A percentile compares a stretch with the other conserved stretches of the same genome.
Evolutionary conservation across 768 basidiomycete species (phyloP).

Genomic region (Rickenella mellea): DNA sequence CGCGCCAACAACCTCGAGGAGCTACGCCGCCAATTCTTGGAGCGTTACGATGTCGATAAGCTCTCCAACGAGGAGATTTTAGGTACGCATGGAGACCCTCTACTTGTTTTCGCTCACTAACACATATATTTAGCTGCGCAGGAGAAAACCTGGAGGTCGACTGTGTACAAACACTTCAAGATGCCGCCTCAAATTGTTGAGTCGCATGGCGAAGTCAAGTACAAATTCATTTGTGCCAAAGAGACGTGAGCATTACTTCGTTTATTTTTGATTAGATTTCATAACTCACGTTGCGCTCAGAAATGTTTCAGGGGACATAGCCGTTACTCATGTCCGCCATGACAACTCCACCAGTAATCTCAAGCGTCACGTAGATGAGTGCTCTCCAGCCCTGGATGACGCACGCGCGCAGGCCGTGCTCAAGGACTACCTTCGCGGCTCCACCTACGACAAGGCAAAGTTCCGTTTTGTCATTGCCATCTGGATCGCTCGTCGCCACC

Average conservation of each 20-base stretch:
- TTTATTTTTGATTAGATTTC: neutral
- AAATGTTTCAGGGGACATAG: neutral
- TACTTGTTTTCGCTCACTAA: too few relatives aligned
- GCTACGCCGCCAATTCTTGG: too few relatives aligned
- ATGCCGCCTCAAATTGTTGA: neutral
- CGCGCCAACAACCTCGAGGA: too few relatives aligned
- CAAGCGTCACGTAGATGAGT: neutral
- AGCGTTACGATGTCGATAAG: too few relatives aligned
- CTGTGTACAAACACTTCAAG: neutral
- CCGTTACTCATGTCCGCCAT: neutral
- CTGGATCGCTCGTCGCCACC: conserved; percentile 11
- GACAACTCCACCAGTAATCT: neutral
- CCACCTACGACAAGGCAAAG: conserved; percentile 3
- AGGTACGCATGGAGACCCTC: too few relatives aligned
- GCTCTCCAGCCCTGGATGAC: too few relatives aligned
- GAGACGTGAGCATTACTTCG: neutral
- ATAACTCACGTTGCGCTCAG: neutral
- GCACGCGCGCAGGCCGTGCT: neutral
- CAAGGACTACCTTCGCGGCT: conserved; percentile 4
- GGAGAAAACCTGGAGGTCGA: neutral
- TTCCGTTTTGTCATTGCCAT: conserved; percentile 6
- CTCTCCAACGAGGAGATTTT: too few relatives aligned
- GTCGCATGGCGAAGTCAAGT: neutral
- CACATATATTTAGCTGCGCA: neutral
- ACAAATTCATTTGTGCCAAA: neutral